Conservation (phyloP, 148 eudicot genomes). For the Fagopyrum tataricum region DNA sequence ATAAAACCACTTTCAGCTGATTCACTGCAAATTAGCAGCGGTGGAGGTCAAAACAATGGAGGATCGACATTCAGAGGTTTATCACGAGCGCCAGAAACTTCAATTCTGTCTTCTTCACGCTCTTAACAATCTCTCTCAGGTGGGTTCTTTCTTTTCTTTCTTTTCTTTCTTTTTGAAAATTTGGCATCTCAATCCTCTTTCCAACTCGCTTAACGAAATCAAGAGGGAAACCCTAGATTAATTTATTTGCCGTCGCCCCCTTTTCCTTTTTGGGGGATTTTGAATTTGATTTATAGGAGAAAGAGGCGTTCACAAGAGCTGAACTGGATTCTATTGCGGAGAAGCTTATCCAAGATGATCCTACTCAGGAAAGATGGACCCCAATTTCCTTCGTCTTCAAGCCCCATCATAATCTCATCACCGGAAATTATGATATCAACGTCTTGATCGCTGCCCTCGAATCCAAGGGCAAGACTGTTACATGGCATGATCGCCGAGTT, state of each 20-base stretch:
- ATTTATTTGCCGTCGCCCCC: too few species aligned
- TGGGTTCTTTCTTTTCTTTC: constrained; percentile 12
- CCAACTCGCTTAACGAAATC: neutral
- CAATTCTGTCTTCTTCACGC: constrained; percentile 88
- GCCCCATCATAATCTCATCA: constrained; percentile 79
- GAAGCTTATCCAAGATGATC: constrained; percentile 55
- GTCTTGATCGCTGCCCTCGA: constrained; percentile 75
- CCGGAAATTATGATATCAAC: constrained; percentile 90
- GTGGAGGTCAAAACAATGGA: constrained; percentile 26
- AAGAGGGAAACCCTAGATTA: constrained; percentile 5
- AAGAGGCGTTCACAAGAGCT: constrained; percentile 55
- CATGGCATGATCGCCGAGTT: constrained; percentile 75
- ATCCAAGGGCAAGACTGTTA: constrained; percentile 64
- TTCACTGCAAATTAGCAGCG: neutral
- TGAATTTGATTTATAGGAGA: constrained; percentile 38
- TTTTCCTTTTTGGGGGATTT: neutral
- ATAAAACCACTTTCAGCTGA: neutral
- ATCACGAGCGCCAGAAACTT: constrained; percentile 79
- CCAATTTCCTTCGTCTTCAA: constrained; percentile 65
- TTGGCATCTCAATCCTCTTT: neutral
- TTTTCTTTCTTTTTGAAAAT: neutral
- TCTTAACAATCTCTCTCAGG: constrained; percentile 98
- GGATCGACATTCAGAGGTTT: constrained; percentile 21
- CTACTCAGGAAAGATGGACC: constrained; percentile 60
- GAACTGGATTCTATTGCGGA: constrained; percentile 59